phyloP scores from a whole-genome alignment of 1,284 basidiomycete species.

The Irpex sp. region DNA sequence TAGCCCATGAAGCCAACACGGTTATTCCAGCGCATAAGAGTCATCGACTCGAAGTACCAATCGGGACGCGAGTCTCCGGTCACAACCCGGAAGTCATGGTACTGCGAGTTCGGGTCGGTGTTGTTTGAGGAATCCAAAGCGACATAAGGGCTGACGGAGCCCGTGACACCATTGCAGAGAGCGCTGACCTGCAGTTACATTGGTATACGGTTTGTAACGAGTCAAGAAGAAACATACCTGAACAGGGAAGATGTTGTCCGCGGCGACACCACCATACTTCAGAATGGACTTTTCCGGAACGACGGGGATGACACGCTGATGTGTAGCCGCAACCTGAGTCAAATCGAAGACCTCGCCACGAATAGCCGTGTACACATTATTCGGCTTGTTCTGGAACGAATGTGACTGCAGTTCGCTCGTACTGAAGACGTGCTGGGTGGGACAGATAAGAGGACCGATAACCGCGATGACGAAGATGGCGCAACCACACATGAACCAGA shows the following conservation, averaged over 20 bases:
- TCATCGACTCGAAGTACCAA: constrained; percentile 97
- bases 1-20: constrained; percentile 90
- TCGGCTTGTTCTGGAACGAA: constrained; percentile 59
- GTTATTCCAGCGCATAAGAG: constrained; percentile 83
- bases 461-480: constrained; percentile 93
- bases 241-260: constrained; percentile 88
- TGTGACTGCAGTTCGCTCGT: constrained; percentile 73
- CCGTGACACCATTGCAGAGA: constrained; percentile 85
- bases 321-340: constrained; percentile 52
- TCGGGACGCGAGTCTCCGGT: constrained; percentile 91
- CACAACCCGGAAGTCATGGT: constrained; percentile 92
- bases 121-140: constrained; percentile 78
- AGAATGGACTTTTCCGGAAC: constrained; percentile 74
- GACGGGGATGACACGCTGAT: constrained; percentile 69
- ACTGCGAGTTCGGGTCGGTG: constrained; percentile 78
- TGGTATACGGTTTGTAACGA: neutral
- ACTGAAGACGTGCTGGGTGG: constrained; percentile 90
- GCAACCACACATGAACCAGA: constrained; percentile 90
- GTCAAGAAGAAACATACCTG: constrained; percentile 52
- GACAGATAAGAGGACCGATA: constrained; percentile 89
- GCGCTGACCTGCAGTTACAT: constrained; percentile 70
- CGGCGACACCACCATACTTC: constrained; percentile 79
- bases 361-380: constrained; percentile 79
- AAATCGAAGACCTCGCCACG: constrained; percentile 94
- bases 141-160: constrained; percentile 83